A percentile compares a stretch with the other conserved stretches of the same genome.
Evolutionary conservation across 768 basidiomycete genomes (phyloP).

Genomic region (Auricularia heimuer): DNA sequence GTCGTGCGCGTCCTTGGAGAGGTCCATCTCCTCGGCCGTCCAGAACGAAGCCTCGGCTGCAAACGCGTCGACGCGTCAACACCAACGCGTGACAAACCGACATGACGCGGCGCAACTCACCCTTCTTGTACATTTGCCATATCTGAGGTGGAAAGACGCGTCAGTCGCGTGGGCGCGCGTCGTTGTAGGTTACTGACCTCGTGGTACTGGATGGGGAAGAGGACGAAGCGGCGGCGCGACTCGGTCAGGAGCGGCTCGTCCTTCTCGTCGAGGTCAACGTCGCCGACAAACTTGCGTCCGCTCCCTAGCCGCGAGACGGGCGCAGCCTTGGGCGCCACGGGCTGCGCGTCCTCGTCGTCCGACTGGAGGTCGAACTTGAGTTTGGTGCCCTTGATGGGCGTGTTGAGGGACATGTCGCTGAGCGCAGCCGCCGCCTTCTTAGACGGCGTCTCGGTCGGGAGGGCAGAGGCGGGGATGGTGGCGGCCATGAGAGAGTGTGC

Average conservation of each 20-base stretch:
- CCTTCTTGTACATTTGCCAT: constrained; percentile 90
- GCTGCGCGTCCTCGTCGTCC: constrained; percentile 16
- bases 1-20: constrained; percentile 78
- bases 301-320: constrained; percentile 25
- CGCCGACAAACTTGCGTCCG: constrained; percentile 53
- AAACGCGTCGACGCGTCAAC: neutral
- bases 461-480: constrained; percentile 17
- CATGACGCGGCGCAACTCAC: neutral
- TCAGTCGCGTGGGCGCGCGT: neutral
- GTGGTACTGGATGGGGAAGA: constrained; percentile 89
- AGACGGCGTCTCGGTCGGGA: constrained; percentile 28
- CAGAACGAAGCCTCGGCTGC: constrained; percentile 83
- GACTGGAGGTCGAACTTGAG: constrained; percentile 12
- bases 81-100: neutral
- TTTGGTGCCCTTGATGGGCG: constrained; percentile 25
- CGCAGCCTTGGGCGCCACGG: constrained; percentile 10
- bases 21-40: constrained; percentile 89
- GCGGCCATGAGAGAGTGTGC: constrained; percentile 13
- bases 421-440: constrained; percentile 33
- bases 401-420: constrained; percentile 21
- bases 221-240: constrained; percentile 71
- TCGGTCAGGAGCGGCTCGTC: constrained; percentile 77
- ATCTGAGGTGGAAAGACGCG: constrained; percentile 42
- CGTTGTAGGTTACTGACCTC: constrained; percentile 44
- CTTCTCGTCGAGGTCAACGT: constrained; percentile 54